Evolutionary conservation across 1,284 basidiomycete genomes (phyloP).

Genomic region (Ceratobasidium sp.): DNA sequence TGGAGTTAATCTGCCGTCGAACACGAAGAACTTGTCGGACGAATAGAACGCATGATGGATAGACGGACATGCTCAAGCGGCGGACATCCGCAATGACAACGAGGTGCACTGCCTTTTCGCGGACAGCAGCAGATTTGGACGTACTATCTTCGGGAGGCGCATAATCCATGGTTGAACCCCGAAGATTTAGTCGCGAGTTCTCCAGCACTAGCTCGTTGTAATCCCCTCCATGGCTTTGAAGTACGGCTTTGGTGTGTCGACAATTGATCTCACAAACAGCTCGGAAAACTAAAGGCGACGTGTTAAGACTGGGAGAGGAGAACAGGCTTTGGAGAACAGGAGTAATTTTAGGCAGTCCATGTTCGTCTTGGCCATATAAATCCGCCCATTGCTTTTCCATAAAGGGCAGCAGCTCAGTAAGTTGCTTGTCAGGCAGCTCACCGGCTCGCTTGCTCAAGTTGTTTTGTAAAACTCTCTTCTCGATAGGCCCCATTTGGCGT

Average conservation of each 20-base stretch:
- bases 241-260: slow-evolving; percentile 5
- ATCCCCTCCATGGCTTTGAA: slow-evolving; percentile 25
- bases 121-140: background rate
- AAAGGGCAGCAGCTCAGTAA: slow-evolving; percentile 21
- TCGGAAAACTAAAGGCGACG: slow-evolving; percentile 11
- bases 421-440: slow-evolving; percentile 10
- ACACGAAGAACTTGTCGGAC: slow-evolving; percentile 67
- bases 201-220: slow-evolving; percentile 21
- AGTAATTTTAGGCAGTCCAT: slow-evolving; percentile 4
- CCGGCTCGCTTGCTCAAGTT: slow-evolving; percentile 34
- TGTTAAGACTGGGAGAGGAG: background rate
- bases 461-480: slow-evolving; percentile 25
- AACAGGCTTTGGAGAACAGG: slow-evolving; percentile 26
- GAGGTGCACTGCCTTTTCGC: slow-evolving; percentile 33
- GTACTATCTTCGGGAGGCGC: background rate
- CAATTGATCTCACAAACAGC: background rate
- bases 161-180: slow-evolving; percentile 18
- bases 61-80: slow-evolving; percentile 60
- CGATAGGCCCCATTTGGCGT: slow-evolving; percentile 36
- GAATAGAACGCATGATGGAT: slow-evolving; percentile 71
- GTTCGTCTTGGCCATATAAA: slow-evolving; percentile 39
- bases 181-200: slow-evolving; percentile 6
- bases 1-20: slow-evolving; percentile 19
- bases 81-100: slow-evolving; percentile 34
- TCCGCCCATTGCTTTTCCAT: slow-evolving; percentile 41